phyloP scores from a whole-genome alignment of 257 asterid genomes.

The Pogostemon cablin region DNA sequence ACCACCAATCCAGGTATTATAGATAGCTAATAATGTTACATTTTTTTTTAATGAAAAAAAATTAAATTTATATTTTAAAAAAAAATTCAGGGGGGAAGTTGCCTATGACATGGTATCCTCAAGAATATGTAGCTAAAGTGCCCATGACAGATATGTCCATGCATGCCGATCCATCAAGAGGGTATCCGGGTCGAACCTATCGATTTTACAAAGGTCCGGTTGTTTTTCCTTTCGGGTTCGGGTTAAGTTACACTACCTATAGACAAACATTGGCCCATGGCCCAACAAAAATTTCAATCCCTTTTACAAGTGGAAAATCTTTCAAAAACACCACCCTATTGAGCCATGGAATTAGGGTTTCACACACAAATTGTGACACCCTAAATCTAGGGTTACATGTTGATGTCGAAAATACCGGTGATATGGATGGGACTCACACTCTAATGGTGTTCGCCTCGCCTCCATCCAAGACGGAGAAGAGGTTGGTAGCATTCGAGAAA shows the following conservation, averaged over 20 bases:
- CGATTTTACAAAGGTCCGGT: constrained; percentile 81
- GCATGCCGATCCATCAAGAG: constrained; percentile 72
- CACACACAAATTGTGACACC: constrained; percentile 63
- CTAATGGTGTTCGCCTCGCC: constrained; percentile 56
- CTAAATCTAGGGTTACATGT: constrained; percentile 52
- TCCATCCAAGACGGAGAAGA: constrained; percentile 43
- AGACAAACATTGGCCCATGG: constrained; percentile 53
- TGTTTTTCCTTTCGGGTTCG: constrained; percentile 76
- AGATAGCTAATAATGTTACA: not conserved
- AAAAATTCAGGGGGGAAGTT: constrained; percentile 65
- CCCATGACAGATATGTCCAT: constrained; percentile 84
- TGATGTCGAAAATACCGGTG: constrained; percentile 70
- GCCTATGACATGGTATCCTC: constrained; percentile 96
- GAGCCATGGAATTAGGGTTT: constrained; percentile 52
- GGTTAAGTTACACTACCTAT: constrained; percentile 69
- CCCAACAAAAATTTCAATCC: constrained; percentile 55
- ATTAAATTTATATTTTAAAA: not conserved
- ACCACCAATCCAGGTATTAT: constrained; percentile 69
- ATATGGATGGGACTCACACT: constrained; percentile 72
- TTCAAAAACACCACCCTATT: constrained; percentile 42
- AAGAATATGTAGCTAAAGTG: constrained; percentile 56
- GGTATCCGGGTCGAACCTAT: constrained; percentile 89
- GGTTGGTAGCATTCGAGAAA: constrained; percentile 69
- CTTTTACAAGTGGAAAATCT: constrained; percentile 32
- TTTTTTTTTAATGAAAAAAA: not conserved